These are phyloP conservation scores for Peniophora sp. DNA, from an alignment of 1,284 basidiomycete genomes.

Conservation along the genomic window DNA sequence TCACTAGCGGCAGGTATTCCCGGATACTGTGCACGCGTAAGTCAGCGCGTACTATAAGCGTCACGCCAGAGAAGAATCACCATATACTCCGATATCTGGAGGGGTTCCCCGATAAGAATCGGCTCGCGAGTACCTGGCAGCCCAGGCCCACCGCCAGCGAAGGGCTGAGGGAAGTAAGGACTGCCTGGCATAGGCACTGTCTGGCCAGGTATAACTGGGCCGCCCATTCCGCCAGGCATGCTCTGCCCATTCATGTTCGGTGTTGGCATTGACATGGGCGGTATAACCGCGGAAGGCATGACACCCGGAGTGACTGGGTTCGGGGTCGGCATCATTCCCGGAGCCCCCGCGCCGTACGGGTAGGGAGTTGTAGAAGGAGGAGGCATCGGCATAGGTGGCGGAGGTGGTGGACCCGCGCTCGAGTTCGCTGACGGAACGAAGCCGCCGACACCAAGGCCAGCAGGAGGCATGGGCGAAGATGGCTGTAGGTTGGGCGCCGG, in stretches of 20 bases:
- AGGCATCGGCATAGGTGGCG: background rate
- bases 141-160: constrained; percentile 1
- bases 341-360: constrained; percentile 6
- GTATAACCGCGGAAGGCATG: background rate
- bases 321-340: background rate
- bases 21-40: constrained; percentile 40
- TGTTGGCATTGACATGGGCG: constrained; percentile 2
- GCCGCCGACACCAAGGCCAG: constrained; percentile 7
- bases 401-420: background rate
- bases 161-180: background rate
- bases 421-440: background rate
- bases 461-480: background rate
- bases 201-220: constrained; percentile 2
- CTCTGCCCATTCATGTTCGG: background rate
- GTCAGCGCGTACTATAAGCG: constrained; percentile 33
- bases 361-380: constrained; percentile 1
- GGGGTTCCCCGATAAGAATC: constrained; percentile 15
- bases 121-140: constrained; percentile 15
- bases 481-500: background rate
- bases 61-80: background rate
- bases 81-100: constrained; percentile 7
- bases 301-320: background rate
- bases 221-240: background rate
- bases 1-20: too few species aligned
- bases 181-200: constrained; percentile 1